phyloP scores from a whole-genome alignment of 2,329 filamentous ascomycete species.

The Aspergillus nomiae region DNA sequence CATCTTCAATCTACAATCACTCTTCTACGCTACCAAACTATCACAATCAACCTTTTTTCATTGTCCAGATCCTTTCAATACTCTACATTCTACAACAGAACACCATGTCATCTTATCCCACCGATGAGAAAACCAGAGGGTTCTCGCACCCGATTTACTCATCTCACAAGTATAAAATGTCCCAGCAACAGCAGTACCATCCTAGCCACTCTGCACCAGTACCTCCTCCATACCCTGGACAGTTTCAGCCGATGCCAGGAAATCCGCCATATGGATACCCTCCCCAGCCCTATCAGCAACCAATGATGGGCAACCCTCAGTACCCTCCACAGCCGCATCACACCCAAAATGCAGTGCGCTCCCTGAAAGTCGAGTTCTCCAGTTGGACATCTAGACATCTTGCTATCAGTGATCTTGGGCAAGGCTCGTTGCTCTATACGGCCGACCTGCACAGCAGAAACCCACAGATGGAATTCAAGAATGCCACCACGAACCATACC shows the following conservation, averaged over 20 bases:
- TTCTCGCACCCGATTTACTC: background rate
- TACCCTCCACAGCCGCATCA: background rate
- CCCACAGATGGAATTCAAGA: slow-evolving; percentile 17
- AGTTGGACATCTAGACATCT: slow-evolving; percentile 11
- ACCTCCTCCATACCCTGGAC: background rate
- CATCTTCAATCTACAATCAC: background rate
- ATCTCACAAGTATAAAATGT: too few species aligned
- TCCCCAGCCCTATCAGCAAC: background rate
- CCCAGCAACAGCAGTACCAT: background rate
- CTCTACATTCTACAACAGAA: background rate
- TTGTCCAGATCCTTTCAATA: too few species aligned
- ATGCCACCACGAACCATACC: background rate
- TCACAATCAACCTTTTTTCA: too few species aligned
- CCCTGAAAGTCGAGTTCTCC: slow-evolving; percentile 13
- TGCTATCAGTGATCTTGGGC: slow-evolving; percentile 7
- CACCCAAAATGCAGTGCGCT: background rate
- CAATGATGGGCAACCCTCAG: background rate
- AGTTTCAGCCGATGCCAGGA: background rate
- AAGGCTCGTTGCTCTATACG: slow-evolving; percentile 6
- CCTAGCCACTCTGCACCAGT: background rate
- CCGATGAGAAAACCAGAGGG: background rate
- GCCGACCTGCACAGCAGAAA: slow-evolving; percentile 15
- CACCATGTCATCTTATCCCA: background rate
- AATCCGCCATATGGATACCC: background rate
- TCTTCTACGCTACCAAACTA: too few species aligned